Percentiles rank a stretch among this genome's conserved stretches.
phyloP scores from a whole-genome alignment of 768 basidiomycete species.

The Termitomyces sp. region DNA sequence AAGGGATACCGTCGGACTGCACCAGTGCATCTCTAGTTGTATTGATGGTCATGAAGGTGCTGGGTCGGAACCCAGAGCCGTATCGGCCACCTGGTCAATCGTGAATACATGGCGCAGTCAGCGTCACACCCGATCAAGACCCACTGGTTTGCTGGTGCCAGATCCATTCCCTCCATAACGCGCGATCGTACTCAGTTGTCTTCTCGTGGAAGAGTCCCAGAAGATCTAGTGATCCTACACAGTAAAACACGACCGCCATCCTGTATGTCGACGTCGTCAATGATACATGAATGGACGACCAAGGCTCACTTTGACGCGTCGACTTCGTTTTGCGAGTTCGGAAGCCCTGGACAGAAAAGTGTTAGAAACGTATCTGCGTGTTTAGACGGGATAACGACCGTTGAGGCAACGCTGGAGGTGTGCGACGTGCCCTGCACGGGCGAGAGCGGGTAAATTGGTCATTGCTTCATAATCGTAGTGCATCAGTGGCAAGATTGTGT shows the following conservation, averaged over 20 bases:
- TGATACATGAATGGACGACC: background rate
- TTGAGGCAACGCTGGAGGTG: conserved; percentile 67
- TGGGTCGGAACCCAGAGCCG: conserved; percentile 70
- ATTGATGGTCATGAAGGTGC: conserved; percentile 56
- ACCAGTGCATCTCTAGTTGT: background rate
- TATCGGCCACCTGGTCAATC: conserved; percentile 40
- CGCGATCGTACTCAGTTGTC: conserved; percentile 45
- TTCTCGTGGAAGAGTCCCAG: conserved; percentile 46
- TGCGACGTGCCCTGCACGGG: conserved; percentile 48
- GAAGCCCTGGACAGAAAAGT: conserved; percentile 39
- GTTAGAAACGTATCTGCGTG: background rate
- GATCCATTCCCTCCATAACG: conserved; percentile 75
- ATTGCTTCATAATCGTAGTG: conserved; percentile 12
- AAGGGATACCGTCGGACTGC: conserved; percentile 2
- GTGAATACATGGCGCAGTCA: background rate
- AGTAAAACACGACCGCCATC: conserved; percentile 85
- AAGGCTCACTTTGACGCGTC: conserved; percentile 64
- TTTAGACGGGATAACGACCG: conserved; percentile 22
- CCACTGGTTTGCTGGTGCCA: conserved; percentile 80
- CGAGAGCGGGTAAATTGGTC: conserved; percentile 27
- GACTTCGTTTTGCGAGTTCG: conserved; percentile 57
- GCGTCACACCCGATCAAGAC: conserved; percentile 25
- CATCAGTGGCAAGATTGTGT: background rate
- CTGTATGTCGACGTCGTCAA: conserved; percentile 30
- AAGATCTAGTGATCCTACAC: conserved; percentile 78